Percentiles rank a stretch among this genome's conserved stretches.
phyloP scores from a whole-genome alignment of 2,329 filamentous ascomycete species.

The Aureobasidium uvarum region DNA sequence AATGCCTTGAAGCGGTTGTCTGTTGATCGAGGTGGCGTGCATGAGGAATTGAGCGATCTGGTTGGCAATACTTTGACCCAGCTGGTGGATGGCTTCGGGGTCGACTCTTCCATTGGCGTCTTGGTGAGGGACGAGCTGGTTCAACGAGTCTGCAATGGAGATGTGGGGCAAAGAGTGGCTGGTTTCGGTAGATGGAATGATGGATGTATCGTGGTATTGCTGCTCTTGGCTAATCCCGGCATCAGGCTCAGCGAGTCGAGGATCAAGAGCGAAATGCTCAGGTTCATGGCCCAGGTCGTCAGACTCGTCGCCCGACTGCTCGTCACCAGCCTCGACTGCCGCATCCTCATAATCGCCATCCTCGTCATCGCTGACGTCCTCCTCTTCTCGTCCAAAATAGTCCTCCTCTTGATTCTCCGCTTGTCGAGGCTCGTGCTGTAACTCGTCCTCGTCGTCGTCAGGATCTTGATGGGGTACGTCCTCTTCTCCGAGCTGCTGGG shows the following conservation, averaged over 20 bases:
- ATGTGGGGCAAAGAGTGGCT: conserved; percentile 20
- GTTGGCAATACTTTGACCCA: conserved; percentile 39
- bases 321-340: conserved; percentile 15
- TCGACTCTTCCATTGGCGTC: conserved; percentile 28
- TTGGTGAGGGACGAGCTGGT: conserved; percentile 26
- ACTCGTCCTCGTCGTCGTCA: conserved; percentile 39
- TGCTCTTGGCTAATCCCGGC: background rate
- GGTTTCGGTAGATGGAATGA: conserved; percentile 22
- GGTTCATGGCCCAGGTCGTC: conserved; percentile 29
- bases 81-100: conserved; percentile 35
- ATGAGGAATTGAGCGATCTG: conserved; percentile 38
- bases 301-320: conserved; percentile 26
- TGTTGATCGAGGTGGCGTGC: conserved; percentile 9
- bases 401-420: conserved; percentile 16
- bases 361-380: conserved; percentile 26
- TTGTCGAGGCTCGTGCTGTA: background rate
- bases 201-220: conserved; percentile 16
- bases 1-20: conserved; percentile 14
- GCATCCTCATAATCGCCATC: conserved; percentile 21
- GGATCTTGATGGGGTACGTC: conserved; percentile 31
- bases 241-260: conserved; percentile 19
- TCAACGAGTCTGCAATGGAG: conserved; percentile 19
- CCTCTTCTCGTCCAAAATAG: conserved; percentile 22
- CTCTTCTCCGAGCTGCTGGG: conserved; percentile 28
- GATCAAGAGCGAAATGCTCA: conserved; percentile 11